phyloP scores from a whole-genome alignment of 108 stramenopile genomes.

The Stephanodiscus triporus region DNA sequence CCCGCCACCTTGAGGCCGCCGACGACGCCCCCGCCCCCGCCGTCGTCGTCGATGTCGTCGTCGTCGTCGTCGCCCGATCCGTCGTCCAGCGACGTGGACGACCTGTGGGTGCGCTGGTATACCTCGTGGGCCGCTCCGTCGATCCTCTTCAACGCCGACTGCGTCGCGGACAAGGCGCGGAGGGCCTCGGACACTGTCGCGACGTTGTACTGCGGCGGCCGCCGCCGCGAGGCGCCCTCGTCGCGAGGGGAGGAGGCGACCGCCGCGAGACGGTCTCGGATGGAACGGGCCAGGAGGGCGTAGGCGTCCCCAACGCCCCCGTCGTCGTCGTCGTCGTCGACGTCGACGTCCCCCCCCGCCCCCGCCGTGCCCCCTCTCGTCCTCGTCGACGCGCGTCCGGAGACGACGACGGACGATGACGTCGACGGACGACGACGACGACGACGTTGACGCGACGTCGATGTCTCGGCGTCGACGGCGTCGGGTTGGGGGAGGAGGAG shows the following conservation, averaged over 20 bases:
- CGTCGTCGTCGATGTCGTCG: background rate
- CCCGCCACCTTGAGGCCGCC: slow-evolving; percentile 64
- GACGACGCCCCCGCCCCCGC: slow-evolving; percentile 13
- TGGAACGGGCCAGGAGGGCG: slow-evolving; percentile 12
- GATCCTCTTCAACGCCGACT: slow-evolving; percentile 73
- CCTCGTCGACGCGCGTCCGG: background rate
- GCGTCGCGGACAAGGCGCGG: slow-evolving; percentile 57
- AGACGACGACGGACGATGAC: background rate
- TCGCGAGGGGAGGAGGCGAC: background rate
- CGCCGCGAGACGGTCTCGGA: slow-evolving; percentile 13
- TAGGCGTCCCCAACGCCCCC: background rate
- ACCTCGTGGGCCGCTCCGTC: slow-evolving; percentile 85
- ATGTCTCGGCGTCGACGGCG: background rate
- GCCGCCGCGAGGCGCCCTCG: slow-evolving; percentile 1
- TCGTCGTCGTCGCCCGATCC: slow-evolving; percentile 19
- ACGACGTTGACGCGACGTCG: background rate
- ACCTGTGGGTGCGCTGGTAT: slow-evolving; percentile 77
- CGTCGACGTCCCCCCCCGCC: background rate
- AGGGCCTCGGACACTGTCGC: slow-evolving; percentile 39
- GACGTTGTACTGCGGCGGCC: slow-evolving; percentile 2
- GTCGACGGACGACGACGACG: background rate
- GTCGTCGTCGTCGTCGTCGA: background rate
- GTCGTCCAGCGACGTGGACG: slow-evolving; percentile 28
- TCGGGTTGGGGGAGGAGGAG: background rate
- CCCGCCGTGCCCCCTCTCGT: background rate